Evolutionary conservation across 345 rosid genomes (phyloP).

Genomic region (Schrenkiella parvula): DNA sequence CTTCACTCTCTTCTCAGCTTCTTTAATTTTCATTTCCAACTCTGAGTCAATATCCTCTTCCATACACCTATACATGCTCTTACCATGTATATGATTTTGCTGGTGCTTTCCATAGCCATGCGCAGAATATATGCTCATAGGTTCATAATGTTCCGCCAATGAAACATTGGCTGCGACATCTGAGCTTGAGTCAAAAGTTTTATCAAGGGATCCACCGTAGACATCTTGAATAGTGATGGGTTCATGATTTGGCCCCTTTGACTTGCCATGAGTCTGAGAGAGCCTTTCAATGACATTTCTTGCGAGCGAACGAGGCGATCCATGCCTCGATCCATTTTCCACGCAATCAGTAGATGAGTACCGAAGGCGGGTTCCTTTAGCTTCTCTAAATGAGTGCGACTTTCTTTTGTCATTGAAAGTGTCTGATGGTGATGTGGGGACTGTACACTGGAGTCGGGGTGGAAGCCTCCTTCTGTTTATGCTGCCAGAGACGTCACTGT

Average conservation of each 20-base stretch:
- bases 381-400: slow-evolving; percentile 75
- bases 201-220: slow-evolving; percentile 51
- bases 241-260: slow-evolving; percentile 43
- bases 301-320: slow-evolving; percentile 80
- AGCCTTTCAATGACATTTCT: slow-evolving; percentile 85
- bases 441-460: slow-evolving; percentile 56
- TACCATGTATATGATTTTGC: slow-evolving; percentile 29
- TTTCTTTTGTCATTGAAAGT: slow-evolving; percentile 43
- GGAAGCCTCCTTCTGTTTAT: slow-evolving; percentile 54
- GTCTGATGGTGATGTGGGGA: slow-evolving; percentile 66
- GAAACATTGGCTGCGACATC: slow-evolving; percentile 43
- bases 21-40: slow-evolving; percentile 54
- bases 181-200: slow-evolving; percentile 40
- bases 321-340: slow-evolving; percentile 60
- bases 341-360: slow-evolving; percentile 55
- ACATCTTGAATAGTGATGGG: slow-evolving; percentile 86
- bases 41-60: slow-evolving; percentile 54
- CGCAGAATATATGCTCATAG: slow-evolving; percentile 25
- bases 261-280: slow-evolving; percentile 51
- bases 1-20: slow-evolving; percentile 68
- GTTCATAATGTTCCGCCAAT: slow-evolving; percentile 44
- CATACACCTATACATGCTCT: slow-evolving; percentile 21
- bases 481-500: slow-evolving; percentile 39
- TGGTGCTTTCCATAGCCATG: slow-evolving; percentile 38
- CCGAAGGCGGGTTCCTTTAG: slow-evolving; percentile 43